Percentiles rank a stretch among this genome's conserved stretches.
These are phyloP conservation scores for Kwoniella pini DNA, from an alignment of 768 basidiomycete genomes.

Conservation along the genomic window DNA sequence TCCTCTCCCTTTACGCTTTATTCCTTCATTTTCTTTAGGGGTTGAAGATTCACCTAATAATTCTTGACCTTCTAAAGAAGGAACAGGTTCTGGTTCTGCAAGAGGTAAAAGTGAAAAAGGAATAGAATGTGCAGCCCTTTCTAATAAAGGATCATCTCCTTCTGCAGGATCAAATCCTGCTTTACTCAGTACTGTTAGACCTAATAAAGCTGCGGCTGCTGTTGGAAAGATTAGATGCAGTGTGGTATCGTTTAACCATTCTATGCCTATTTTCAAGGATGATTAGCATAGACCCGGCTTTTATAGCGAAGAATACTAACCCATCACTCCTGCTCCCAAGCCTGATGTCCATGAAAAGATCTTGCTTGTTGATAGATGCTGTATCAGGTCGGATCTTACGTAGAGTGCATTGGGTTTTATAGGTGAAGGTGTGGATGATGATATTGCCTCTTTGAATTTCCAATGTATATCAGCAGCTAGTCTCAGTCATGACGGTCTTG, in stretches of 20 bases:
- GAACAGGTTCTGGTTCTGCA: constrained; percentile 22
- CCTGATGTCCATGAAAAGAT: constrained; percentile 44
- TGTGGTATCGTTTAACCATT: constrained; percentile 53
- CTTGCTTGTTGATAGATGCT: constrained; percentile 45
- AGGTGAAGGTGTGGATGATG: constrained; percentile 28
- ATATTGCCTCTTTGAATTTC: constrained; percentile 40
- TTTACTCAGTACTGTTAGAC: constrained; percentile 46
- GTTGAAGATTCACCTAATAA: constrained; percentile 8
- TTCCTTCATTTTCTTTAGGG: background rate
- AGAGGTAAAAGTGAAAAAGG: constrained; percentile 41
- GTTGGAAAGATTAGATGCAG: constrained; percentile 45
- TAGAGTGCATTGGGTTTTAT: constrained; percentile 39
- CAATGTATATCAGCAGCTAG: constrained; percentile 9
- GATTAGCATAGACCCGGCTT: too few relatives aligned
- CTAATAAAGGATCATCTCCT: constrained; percentile 50
- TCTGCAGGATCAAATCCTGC: constrained; percentile 52
- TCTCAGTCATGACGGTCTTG: background rate
- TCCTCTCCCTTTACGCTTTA: constrained; percentile 36
- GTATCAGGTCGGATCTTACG: constrained; percentile 42
- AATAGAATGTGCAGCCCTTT: constrained; percentile 49
- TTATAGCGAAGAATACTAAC: constrained; percentile 17
- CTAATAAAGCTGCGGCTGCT: constrained; percentile 38
- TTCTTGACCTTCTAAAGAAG: constrained; percentile 32
- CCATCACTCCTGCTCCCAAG: constrained; percentile 43
- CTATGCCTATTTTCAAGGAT: constrained; percentile 38